Percentiles rank a stretch among this genome's conserved stretches.
These are phyloP conservation scores for Urochloa ruziziensis DNA, from an alignment of 176 grass and related monocot species.

Conservation along the genomic window DNA sequence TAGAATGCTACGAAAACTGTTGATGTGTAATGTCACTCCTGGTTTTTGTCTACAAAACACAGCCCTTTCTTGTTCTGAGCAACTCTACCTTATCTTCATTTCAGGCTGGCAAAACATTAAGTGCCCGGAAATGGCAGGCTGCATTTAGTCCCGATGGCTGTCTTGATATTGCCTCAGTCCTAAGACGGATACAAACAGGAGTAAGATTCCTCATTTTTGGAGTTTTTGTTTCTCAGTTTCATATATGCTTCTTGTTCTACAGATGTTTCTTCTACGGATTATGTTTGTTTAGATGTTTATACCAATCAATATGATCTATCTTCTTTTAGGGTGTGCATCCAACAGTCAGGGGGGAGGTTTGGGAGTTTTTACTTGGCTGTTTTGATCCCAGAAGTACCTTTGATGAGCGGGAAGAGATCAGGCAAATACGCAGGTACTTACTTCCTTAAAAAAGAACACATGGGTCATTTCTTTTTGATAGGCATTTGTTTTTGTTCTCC, in stretches of 20 bases:
- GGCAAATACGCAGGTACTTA: slow-evolving; percentile 87
- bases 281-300: neutral
- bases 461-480: slow-evolving; percentile 6
- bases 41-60: neutral
- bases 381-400: slow-evolving; percentile 90
- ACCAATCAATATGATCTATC: slow-evolving; percentile 19
- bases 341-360: slow-evolving; percentile 93
- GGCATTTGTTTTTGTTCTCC: neutral
- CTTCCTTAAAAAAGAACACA: slow-evolving; percentile 16
- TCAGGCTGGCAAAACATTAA: slow-evolving; percentile 96
- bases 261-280: slow-evolving; percentile 10
- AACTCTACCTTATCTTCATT: slow-evolving; percentile 27
- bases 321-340: slow-evolving; percentile 90
- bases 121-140: slow-evolving; percentile 86
- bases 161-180: slow-evolving; percentile 91
- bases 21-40: neutral
- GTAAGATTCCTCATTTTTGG: slow-evolving; percentile 41
- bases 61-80: slow-evolving; percentile 23
- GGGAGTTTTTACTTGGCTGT: slow-evolving; percentile 98
- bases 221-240: slow-evolving; percentile 9
- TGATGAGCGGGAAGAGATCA: slow-evolving; percentile 87
- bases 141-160: slow-evolving; percentile 85
- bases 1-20: neutral
- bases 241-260: neutral
- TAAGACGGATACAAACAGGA: slow-evolving; percentile 90